phyloP scores from a whole-genome alignment of 208 protist genomes.

The Angomonas ambiguus region DNA sequence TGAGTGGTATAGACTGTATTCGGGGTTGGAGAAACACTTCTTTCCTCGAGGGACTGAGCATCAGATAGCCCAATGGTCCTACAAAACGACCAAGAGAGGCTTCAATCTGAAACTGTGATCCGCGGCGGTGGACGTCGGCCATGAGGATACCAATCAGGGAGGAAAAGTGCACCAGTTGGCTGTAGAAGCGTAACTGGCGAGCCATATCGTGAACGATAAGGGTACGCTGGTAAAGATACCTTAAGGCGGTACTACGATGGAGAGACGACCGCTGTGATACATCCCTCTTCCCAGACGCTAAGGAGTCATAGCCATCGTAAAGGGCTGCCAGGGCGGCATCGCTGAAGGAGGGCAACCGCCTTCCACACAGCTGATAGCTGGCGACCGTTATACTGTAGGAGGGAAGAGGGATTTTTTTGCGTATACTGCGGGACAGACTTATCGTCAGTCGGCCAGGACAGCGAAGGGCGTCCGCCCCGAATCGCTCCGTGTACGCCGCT shows the following conservation, averaged over 20 bases:
- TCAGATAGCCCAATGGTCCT: slow-evolving; percentile 51
- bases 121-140: slow-evolving; percentile 67
- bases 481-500: slow-evolving; percentile 15
- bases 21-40: slow-evolving; percentile 66
- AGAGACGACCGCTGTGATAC: not conserved
- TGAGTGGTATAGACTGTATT: slow-evolving; percentile 73
- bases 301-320: slow-evolving; percentile 17
- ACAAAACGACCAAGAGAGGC: slow-evolving; percentile 71
- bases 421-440: slow-evolving; percentile 55
- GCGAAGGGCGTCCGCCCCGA: slow-evolving; percentile 29
- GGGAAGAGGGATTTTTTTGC: slow-evolving; percentile 49
- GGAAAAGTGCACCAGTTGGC: slow-evolving; percentile 50
- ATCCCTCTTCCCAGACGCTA: not conserved
- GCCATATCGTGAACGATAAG: slow-evolving; percentile 53
- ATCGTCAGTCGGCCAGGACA: slow-evolving; percentile 54
- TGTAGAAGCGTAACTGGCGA: slow-evolving; percentile 54
- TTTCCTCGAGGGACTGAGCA: slow-evolving; percentile 52
- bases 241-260: slow-evolving; percentile 36
- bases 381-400: slow-evolving; percentile 61
- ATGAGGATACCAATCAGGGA: slow-evolving; percentile 80
- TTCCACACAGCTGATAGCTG: slow-evolving; percentile 40
- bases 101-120: slow-evolving; percentile 86
- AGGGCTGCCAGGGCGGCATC: slow-evolving; percentile 46
- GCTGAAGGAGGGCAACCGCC: slow-evolving; percentile 57
- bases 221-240: slow-evolving; percentile 40